Percentiles rank a stretch among this genome's conserved stretches.
phyloP scores from a whole-genome alignment of 2,329 filamentous ascomycete species.

The Diplodia mutila region DNA sequence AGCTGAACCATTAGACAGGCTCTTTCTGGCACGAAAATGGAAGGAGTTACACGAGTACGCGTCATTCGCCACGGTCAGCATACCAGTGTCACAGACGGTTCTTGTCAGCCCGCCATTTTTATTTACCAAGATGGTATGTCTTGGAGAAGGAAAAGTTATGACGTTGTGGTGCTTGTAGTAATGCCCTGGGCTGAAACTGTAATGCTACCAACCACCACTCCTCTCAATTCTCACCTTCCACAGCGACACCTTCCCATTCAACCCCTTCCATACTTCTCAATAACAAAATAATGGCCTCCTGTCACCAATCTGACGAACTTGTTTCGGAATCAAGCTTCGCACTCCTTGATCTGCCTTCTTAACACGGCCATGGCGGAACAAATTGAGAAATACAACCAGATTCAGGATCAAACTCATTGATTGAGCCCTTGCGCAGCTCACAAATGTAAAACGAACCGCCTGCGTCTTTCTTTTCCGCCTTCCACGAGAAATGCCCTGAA shows the following conservation, averaged over 20 bases:
- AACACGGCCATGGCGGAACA: not conserved
- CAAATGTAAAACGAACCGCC: accelerated
- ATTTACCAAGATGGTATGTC: too few relatives aligned
- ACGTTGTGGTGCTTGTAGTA: too few relatives aligned
- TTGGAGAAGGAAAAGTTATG: too few relatives aligned
- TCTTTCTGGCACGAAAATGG: not conserved
- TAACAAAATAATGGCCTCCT: not conserved
- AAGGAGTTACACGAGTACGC: not conserved
- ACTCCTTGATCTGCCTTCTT: not conserved
- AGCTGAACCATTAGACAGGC: not conserved
- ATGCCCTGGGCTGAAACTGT: too few relatives aligned
- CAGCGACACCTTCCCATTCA: not conserved
- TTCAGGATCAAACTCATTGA: not conserved
- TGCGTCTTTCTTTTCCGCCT: not conserved
- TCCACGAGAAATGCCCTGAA: not conserved
- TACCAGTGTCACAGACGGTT: not conserved
- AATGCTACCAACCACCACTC: too few relatives aligned
- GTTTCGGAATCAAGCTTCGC: not conserved
- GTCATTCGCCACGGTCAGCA: not conserved
- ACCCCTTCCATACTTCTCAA: too few relatives aligned
- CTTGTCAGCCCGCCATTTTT: too few relatives aligned
- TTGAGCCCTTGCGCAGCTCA: not conserved
- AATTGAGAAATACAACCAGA: not conserved
- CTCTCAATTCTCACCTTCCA: too few relatives aligned
- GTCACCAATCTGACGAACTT: not conserved